Evolutionary conservation across 306 rosid genomes (phyloP), one percentile per base, ranked within the genome.

Genomic region (Prunus mume): DNA sequence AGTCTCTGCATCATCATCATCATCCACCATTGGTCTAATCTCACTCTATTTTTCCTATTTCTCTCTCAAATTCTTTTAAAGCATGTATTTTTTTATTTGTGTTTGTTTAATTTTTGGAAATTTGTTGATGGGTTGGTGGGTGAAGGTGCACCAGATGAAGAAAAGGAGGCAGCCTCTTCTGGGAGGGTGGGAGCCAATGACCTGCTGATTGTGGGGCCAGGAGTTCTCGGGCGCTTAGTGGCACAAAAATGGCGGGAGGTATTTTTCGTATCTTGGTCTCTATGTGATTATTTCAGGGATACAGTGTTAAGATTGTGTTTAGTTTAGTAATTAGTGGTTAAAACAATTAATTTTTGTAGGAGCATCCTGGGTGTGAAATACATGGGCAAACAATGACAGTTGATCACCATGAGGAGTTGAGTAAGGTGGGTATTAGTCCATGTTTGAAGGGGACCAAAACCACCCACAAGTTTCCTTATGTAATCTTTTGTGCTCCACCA

Each of bases 401-500:
- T 71, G 76, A 85, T 86, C 99, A 92, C 83, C 99, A 95, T 22
- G 86, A 92, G 11, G 97, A 95, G 83, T 82, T 95, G 87, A 74
- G 75, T 68, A 72, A 89, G 50, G 70, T 87, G 82, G 93, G 87
- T n/a, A 90, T 95, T 71, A 77, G 73, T 69, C 97, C 97, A 1
- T 87, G 91, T 82, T 83, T 89, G 92, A 85, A 92, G 60, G 93
- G 90, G 87, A 81, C 83, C 14, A 78, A 86, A 65, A 71, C 52
- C 49, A 10, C 50, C 2, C 81, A 56, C 32, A 86, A 83, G 72
- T 95, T 87, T 85, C 96, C 99, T 11, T 84, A 79, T 79, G 92
- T 95, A 47, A 84, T 95, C 71, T 87, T 95, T 83, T 95, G 97
- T 76, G 97, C 97, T 61, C 99, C 99, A 8, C 99, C 99, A 28